Percentiles rank a stretch among this genome's conserved stretches.
phyloP scores from a whole-genome alignment of 768 basidiomycete species.

The Cubamyces lactineus region DNA sequence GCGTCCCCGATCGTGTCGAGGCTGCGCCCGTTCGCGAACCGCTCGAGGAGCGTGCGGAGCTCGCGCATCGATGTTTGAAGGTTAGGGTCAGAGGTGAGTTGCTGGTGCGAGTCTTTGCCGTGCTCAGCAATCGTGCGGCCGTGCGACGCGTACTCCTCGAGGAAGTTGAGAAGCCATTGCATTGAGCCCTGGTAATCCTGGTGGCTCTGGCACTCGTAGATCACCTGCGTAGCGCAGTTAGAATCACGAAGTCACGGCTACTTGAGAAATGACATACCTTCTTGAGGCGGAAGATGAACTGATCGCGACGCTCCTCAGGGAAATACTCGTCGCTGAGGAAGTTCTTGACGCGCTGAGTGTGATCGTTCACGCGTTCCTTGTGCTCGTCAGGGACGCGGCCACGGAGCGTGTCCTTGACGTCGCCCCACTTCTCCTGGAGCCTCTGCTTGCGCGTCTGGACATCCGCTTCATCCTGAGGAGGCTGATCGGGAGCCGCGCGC shows the following conservation, averaged over 20 bases:
- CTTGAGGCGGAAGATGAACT: slow-evolving; percentile 92
- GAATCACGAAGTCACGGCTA: too few species aligned
- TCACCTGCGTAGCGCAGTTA: slow-evolving; percentile 40
- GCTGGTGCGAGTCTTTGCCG: slow-evolving; percentile 27
- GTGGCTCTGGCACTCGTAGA: slow-evolving; percentile 92
- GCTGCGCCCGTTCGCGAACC: slow-evolving; percentile 79
- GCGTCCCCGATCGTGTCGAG: slow-evolving; percentile 72
- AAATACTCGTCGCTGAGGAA: slow-evolving; percentile 85
- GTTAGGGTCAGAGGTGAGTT: slow-evolving; percentile 50
- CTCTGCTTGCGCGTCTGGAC: slow-evolving; percentile 41
- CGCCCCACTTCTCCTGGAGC: slow-evolving; percentile 35
- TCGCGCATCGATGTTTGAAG: slow-evolving; percentile 61
- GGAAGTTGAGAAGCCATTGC: slow-evolving; percentile 65
- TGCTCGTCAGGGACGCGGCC: slow-evolving; percentile 73
- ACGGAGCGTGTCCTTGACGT: slow-evolving; percentile 43
- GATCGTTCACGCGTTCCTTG: slow-evolving; percentile 56
- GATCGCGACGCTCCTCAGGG: slow-evolving; percentile 87
- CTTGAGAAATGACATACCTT: slow-evolving; percentile 49
- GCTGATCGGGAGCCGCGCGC: slow-evolving; percentile 33
- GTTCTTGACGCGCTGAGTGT: slow-evolving; percentile 59
- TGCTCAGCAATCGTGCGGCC: slow-evolving; percentile 36
- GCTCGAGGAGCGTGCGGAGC: slow-evolving; percentile 83
- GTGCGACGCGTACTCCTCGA: slow-evolving; percentile 61
- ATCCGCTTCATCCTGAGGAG: slow-evolving; percentile 38
- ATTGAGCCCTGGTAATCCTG: slow-evolving; percentile 84